phyloP scores from a whole-genome alignment of 2,329 filamentous ascomycete genomes.

The Diaporthe capsici region DNA sequence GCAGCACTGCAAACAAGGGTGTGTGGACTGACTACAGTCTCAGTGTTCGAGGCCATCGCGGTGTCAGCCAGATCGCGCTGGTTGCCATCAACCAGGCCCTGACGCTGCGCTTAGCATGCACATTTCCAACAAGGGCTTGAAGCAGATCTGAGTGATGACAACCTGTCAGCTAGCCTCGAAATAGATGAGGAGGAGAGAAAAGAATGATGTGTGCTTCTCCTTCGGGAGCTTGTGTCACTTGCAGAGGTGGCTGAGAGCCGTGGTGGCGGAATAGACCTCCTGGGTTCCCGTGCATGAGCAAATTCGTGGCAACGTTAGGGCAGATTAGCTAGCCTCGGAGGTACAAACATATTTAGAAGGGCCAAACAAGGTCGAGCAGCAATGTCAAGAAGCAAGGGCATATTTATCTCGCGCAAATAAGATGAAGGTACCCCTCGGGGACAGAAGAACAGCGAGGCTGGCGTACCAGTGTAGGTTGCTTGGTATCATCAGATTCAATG shows the following conservation, averaged over 20 bases:
- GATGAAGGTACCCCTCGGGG: neutral
- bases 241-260: neutral
- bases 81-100: neutral
- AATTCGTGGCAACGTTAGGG: neutral
- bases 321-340: neutral
- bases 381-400: neutral
- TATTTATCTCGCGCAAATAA: neutral
- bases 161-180: neutral
- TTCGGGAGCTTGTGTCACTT: neutral
- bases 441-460: neutral
- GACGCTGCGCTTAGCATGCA: neutral
- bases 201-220: neutral
- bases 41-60: too few relatives aligned
- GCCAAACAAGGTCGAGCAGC: neutral
- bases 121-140: neutral
- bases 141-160: neutral
- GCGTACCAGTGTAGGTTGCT: neutral
- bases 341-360: neutral
- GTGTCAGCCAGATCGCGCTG: neutral
- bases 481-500: neutral
- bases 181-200: neutral
- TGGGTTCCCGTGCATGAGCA: neutral
- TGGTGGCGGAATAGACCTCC: neutral
- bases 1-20: too few relatives aligned
- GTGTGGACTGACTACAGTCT: too few relatives aligned